Evolutionary conservation across 2,329 filamentous ascomycete genomes (phyloP), one percentile per base, ranked within the genome.

Genomic region (Fusarium protoensiforme): DNA sequence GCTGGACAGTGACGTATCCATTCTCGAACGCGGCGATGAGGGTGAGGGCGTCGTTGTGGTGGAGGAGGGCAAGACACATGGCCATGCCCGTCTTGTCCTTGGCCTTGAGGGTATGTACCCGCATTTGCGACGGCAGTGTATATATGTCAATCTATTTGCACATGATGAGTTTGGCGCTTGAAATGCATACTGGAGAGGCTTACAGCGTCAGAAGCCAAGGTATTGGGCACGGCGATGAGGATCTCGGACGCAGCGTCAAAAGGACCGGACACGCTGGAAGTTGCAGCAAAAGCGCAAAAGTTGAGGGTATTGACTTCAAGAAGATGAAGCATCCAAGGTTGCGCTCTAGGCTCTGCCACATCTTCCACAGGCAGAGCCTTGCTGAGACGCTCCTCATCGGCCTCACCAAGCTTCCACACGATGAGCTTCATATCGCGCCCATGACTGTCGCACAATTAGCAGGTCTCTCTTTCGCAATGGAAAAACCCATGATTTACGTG

Each of bases 251-350:
- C 70, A 2, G 75, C 63, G 5, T 77, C 70, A 13, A 77, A 61
- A 39, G 69, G 33, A 22, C 69, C 71, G 8, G 81, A 76, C 9
- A 69, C 68, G 48, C 83, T 79, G 67, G 85, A 68, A 79, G 92
- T 92, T 69, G 88, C 87, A 3, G 92, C 88, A 80, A 98, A 98
- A 2, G 93, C 89, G 80, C 96, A 99, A 80, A 98, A 99, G 80
- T 98, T 99, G 84, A 98, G 89, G 2, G 96, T 94, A 79, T 98
- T 98, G 48, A 98, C 94, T 7, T 93, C 87, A 7, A 99, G 84
- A 5, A 93, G 89, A 81, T 98, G 90, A 24, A 98, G 82, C n/a
- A 98, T 85, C 94, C 94, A 97, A 33, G 96, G 96, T 77, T 92
- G 88, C 20, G 87, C 89, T 72, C 84, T 88, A 58, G 81, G 81